Evolutionary conservation across 768 basidiomycete species (phyloP).

Genomic region (Amanita inopinata): DNA sequence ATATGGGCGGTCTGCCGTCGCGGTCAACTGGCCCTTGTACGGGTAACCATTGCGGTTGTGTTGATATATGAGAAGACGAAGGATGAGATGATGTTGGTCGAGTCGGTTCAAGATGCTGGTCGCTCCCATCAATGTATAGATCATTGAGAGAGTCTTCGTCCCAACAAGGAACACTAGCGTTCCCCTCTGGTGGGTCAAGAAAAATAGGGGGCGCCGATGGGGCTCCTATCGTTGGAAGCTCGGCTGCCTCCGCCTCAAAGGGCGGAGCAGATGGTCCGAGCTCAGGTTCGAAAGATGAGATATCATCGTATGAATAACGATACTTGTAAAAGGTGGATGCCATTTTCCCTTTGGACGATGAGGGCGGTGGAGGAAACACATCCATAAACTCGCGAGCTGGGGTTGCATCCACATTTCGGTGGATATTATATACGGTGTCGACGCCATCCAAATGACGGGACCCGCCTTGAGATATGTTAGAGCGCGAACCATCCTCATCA

Average conservation of each 20-base stretch:
- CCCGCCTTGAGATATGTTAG: too few species aligned
- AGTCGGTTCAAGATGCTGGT: background rate
- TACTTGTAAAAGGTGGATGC: conserved; percentile 32
- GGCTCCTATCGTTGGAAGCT: conserved; percentile 3
- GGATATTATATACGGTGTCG: background rate
- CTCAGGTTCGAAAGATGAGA: conserved; percentile 23
- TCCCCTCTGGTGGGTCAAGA: background rate
- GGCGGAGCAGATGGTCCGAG: conserved; percentile 34
- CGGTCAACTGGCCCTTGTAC: background rate
- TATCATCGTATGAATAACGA: conserved; percentile 30
- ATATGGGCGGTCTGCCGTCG: background rate
- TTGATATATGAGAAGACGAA: background rate
- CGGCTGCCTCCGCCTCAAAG: conserved; percentile 29
- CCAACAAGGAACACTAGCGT: conserved; percentile 17
- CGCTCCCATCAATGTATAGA: conserved; percentile 7
- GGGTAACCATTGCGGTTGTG: background rate
- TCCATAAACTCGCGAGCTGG: background rate
- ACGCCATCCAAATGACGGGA: too few species aligned
- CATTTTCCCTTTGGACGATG: conserved; percentile 34
- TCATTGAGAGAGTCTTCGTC: conserved; percentile 8
- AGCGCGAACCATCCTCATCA: conserved; percentile 16
- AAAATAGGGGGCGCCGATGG: conserved; percentile 19
- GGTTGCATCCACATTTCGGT: background rate
- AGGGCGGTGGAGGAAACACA: conserved; percentile 33
- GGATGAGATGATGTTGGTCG: background rate